These are phyloP conservation scores for Dendrothele bispora DNA, from an alignment of 768 basidiomycete species.

Conservation along the genomic window DNA sequence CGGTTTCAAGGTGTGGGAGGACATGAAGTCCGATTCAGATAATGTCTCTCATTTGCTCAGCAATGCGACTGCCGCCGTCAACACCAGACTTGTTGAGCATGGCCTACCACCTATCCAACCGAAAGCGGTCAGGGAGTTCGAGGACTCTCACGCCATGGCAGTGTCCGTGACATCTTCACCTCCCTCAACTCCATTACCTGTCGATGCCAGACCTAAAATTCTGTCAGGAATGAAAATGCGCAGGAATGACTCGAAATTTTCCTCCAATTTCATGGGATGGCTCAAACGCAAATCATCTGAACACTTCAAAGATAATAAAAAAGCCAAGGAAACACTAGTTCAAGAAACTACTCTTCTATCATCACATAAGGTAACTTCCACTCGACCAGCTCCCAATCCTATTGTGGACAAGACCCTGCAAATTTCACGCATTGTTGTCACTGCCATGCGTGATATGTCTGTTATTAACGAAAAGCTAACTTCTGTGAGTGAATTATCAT, in stretches of 20 bases:
- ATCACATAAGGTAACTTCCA: no score
- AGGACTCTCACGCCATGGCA: conserved; percentile 61
- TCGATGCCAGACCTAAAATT: neutral
- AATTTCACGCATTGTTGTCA: conserved; percentile 48
- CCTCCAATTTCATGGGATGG: conserved; percentile 7
- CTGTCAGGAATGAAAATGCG: no score
- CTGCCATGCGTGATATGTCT: conserved; percentile 56
- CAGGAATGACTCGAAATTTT: neutral
- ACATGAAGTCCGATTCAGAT: conserved; percentile 45
- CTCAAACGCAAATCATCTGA: no score
- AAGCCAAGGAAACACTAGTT: no score
- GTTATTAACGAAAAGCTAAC: conserved; percentile 53
- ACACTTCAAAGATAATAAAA: no score
- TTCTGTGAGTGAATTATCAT: conserved; percentile 39
- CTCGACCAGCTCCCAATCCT: conserved; percentile 19
- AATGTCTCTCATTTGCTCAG: conserved; percentile 44
- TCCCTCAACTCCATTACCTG: neutral
- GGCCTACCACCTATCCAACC: conserved; percentile 28
- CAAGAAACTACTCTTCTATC: no score
- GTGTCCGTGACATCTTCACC: no score
- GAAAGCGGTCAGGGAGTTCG: no score
- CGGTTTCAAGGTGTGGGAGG: conserved; percentile 45
- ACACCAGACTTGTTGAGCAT: conserved; percentile 38
- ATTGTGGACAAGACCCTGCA: conserved; percentile 33
- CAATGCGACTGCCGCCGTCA: conserved; percentile 41